Evolutionary conservation across 495 filamentous ascomycete genomes (phyloP), one percentile per base, ranked within the genome.

Genomic region (Cairneyella variabilis): DNA sequence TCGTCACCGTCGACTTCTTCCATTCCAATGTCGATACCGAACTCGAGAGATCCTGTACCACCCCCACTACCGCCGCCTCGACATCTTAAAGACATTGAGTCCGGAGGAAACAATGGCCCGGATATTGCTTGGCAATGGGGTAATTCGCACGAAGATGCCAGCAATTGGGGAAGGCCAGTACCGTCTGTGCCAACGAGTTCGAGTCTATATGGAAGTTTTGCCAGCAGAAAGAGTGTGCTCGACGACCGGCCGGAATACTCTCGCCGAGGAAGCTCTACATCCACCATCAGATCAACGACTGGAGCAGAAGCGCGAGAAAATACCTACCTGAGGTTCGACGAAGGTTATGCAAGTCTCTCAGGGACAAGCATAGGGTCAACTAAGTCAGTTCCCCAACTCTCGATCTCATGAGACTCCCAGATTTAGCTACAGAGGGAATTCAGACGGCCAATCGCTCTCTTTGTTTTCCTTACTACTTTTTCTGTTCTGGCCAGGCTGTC

Each of bases 21-120:
- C 61, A 75, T 61, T 32, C 72, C 77, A 45, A 75, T 83, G 76
- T 74, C 68, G 36, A 74, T 72, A 67, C 62, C 64, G 16, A 67
- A 71, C 52, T 43, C 57, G 16, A 57, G 67, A 53, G 70, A 72
- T 41, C 63, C 70, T 48, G 70, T 63, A 8, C 77, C 78, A 28
- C 78, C 78, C 10, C 77, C 78, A 34, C 74, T 76, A 10, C 62
- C 79, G 47, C 76, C 77, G 10, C 78, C 78, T 3, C 72, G 71
- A 1, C 64, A 67, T 22, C 64, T 67, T 16, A 58, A 70, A 17
- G 75, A 73, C 25, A 66, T 69, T 30, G 54, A 51, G 12, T 11
- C 22, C 37, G 49, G 48, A 22, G 58, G 49, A 18, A 56, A 56
- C 43, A 51, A 55, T 38, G 54, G 54, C 14, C 50, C 40, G 16